phyloP scores from a whole-genome alignment of 2,329 filamentous ascomycete genomes.

The Ascochyta rabiei region DNA sequence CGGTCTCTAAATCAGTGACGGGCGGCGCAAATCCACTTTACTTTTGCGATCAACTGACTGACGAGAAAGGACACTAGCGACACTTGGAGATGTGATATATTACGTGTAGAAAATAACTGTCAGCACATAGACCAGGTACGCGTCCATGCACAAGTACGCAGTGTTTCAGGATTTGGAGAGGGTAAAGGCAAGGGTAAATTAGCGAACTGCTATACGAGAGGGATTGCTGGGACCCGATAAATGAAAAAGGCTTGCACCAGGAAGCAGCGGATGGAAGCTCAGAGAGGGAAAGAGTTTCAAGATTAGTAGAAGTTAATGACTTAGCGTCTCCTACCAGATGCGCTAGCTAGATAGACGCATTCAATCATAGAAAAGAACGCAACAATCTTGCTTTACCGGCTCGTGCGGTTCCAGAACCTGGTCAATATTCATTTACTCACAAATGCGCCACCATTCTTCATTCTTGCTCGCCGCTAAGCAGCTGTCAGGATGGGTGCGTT shows the following conservation, averaged over 20 bases:
- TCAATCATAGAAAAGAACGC: conserved; percentile 34
- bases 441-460: conserved; percentile 8
- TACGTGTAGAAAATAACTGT: conserved; percentile 1
- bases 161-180: conserved; percentile 4
- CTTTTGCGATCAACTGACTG: background rate
- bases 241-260: conserved; percentile 14
- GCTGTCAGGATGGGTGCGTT: background rate
- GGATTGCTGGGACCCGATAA: conserved; percentile 15
- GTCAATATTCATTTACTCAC: conserved; percentile 18
- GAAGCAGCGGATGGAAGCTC: conserved; percentile 15
- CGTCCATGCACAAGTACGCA: background rate
- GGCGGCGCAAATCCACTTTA: background rate
- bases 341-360: conserved; percentile 39
- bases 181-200: conserved; percentile 5
- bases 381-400: conserved; percentile 19
- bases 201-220: conserved; percentile 10
- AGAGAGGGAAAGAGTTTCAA: conserved; percentile 25
- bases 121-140: background rate
- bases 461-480: conserved; percentile 4
- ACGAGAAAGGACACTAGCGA: background rate
- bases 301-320: conserved; percentile 38
- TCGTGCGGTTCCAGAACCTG: conserved; percentile 20
- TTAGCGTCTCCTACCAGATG: conserved; percentile 18
- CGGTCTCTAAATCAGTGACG: background rate
- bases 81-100: background rate